Evolutionary conservation across 83 land plant species (phyloP).

Genomic region (Diphasiastrum complanatum): DNA sequence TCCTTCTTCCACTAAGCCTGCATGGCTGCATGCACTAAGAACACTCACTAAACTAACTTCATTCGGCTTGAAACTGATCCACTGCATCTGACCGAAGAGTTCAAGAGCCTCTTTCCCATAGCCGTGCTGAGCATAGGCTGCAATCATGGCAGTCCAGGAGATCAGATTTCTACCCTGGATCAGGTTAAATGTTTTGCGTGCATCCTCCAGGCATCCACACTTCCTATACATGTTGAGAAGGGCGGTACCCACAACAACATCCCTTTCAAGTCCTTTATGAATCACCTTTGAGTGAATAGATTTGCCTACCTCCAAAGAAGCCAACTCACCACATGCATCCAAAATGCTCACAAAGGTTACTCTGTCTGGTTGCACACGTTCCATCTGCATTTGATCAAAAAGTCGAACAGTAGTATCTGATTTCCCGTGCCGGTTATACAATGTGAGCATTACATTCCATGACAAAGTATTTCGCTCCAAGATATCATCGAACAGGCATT

Average conservation of each 20-base stretch:
- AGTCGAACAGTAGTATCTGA: neutral
- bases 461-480: neutral
- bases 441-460: neutral
- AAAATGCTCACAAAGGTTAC: no score
- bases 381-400: neutral
- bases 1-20: constrained; percentile 48
- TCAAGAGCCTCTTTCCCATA: constrained; percentile 36
- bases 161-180: neutral
- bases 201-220: neutral
- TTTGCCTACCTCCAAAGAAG: no score
- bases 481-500: neutral
- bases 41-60: constrained; percentile 40
- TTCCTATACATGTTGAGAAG: neutral
- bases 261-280: neutral
- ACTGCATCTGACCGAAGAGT: constrained; percentile 40
- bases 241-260: neutral
- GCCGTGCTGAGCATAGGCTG: neutral
- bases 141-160: neutral
- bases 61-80: constrained; percentile 30
- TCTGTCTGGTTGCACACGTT: no score
- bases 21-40: constrained; percentile 62
- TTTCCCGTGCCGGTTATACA: neutral
- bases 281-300: no score
- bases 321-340: no score
- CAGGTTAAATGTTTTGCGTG: neutral